These are phyloP conservation scores for Gyrodon lividus DNA, from an alignment of 768 basidiomycete genomes.

Conservation along the genomic window DNA sequence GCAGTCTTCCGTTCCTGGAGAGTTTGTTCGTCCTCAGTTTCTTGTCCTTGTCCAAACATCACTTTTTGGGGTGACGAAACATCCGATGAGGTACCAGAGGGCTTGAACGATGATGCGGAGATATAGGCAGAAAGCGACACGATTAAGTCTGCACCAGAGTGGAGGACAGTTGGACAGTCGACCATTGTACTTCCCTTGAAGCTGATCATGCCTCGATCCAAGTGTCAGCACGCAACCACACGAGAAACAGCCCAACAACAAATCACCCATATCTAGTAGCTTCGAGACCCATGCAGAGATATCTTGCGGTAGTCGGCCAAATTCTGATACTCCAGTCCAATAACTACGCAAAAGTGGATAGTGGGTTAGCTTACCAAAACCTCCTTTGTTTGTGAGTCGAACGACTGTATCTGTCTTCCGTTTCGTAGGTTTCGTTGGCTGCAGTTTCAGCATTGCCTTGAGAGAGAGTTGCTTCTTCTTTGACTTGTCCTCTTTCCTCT, in stretches of 20 bases:
- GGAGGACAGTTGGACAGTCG: conserved; percentile 70
- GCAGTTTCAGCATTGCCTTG: conserved; percentile 62
- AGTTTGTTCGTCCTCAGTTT: conserved; percentile 75
- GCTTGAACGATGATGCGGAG: conserved; percentile 63
- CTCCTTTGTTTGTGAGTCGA: conserved; percentile 59
- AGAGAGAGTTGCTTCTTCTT: conserved; percentile 67
- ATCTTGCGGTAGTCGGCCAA: conserved; percentile 73
- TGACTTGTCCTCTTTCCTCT: conserved; percentile 30
- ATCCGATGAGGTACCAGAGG: conserved; percentile 36
- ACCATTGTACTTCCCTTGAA: conserved; percentile 70
- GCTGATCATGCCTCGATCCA: conserved; percentile 54
- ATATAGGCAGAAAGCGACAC: conserved; percentile 75
- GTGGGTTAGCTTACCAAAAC: conserved; percentile 52
- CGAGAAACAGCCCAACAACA: not conserved
- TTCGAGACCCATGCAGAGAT: conserved; percentile 71
- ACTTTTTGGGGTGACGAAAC: conserved; percentile 25
- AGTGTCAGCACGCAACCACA: conserved; percentile 2
- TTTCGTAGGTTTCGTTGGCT: conserved; percentile 44
- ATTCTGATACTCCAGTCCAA: conserved; percentile 46
- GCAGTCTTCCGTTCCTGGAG: conserved; percentile 80
- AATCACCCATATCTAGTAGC: conserved; percentile 65
- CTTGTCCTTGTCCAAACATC: conserved; percentile 74
- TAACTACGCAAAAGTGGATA: not conserved
- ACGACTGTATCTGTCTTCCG: conserved; percentile 65
- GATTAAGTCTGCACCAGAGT: conserved; percentile 75